These are phyloP conservation scores for Metarhizium brunneum DNA, from an alignment of 2,329 filamentous ascomycete genomes.

Conservation along the genomic window DNA sequence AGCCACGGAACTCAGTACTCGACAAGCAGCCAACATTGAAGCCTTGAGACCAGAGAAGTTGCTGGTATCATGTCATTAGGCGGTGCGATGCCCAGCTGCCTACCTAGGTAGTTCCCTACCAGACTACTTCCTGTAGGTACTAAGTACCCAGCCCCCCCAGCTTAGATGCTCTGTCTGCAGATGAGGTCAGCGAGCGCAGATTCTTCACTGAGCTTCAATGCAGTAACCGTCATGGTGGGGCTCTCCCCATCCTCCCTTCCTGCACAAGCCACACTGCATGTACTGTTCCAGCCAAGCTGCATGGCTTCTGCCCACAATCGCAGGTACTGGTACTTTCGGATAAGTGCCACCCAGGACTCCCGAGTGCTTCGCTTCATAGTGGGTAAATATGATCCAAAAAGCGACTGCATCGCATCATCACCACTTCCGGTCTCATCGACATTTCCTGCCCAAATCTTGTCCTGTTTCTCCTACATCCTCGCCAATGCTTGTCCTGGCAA, in stretches of 20 bases:
- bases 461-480: background rate
- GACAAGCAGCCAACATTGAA: no score
- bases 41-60: no score
- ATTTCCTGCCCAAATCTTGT: background rate
- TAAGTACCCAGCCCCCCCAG: no score
- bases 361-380: background rate
- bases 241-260: background rate
- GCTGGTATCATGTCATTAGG: no score
- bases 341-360: background rate
- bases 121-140: no score
- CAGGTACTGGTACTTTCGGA: background rate
- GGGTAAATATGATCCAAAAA: background rate
- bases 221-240: no score
- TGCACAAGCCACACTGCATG: background rate
- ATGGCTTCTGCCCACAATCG: background rate
- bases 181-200: no score
- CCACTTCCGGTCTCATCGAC: background rate
- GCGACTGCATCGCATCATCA: slow-evolving; percentile 1
- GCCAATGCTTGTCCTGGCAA: background rate
- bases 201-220: no score
- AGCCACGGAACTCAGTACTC: no score
- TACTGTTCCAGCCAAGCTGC: background rate
- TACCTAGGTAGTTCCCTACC: no score
- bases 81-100: no score
- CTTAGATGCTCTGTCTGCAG: no score